Conservation (phyloP, 169 alveolate genomes). For the Blepharisma undulans region DNA sequence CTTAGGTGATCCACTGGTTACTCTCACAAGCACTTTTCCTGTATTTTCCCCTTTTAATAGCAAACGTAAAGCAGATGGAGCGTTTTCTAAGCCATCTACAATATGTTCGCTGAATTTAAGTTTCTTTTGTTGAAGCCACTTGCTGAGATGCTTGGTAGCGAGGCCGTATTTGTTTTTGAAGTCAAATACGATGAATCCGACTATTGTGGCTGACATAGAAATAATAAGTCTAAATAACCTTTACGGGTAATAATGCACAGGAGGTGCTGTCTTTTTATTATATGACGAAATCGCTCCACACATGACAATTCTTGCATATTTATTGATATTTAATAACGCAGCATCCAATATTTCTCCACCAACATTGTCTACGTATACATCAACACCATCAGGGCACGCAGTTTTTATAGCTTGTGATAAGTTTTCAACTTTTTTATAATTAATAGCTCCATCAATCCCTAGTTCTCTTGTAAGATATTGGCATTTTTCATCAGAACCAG, state of each 20-base stretch:
- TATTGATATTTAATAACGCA: constrained; percentile 43
- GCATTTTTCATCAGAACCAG: constrained; percentile 62
- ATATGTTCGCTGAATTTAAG: constrained; percentile 47
- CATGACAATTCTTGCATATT: constrained; percentile 52
- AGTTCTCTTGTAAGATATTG: constrained; percentile 39
- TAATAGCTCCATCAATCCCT: constrained; percentile 50
- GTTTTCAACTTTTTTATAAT: constrained; percentile 47
- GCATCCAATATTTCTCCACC: constrained; percentile 68
- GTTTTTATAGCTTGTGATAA: constrained; percentile 40
- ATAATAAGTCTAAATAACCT: constrained; percentile 34
- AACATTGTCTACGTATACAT: constrained; percentile 64
- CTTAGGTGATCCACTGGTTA: neutral
- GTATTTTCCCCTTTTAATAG: constrained; percentile 49
- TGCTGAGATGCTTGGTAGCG: constrained; percentile 26
- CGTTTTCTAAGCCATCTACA: constrained; percentile 55
- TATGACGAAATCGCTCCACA: constrained; percentile 68
- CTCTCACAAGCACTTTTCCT: constrained; percentile 55
- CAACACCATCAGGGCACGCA: constrained; percentile 55
- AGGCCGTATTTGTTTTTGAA: constrained; percentile 42
- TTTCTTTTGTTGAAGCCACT: constrained; percentile 38
- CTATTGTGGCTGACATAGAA: constrained; percentile 48
- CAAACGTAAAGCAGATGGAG: constrained; percentile 49
- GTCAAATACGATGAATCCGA: constrained; percentile 58
- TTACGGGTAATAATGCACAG: constrained; percentile 43
- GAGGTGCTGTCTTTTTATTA: constrained; percentile 32